phyloP scores from a whole-genome alignment of 140 eudicot species.

The Stevia rebaudiana region DNA sequence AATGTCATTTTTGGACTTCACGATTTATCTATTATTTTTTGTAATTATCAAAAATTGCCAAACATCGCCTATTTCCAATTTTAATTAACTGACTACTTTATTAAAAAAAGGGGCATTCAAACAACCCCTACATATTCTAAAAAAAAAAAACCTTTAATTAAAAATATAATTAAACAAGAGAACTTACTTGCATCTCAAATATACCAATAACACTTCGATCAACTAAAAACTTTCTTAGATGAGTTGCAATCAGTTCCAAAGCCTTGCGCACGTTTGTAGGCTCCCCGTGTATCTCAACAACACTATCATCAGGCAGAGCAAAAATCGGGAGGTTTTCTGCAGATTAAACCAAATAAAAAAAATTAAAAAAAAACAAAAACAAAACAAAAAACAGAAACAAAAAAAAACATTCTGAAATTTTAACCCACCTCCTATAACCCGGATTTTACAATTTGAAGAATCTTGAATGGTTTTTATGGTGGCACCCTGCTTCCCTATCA shows the following conservation, averaged over 20 bases:
- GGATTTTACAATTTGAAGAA: slow-evolving; percentile 62
- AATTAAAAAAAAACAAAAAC: neutral
- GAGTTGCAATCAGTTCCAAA: slow-evolving; percentile 68
- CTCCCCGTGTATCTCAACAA: slow-evolving; percentile 88
- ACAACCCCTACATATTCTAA: neutral
- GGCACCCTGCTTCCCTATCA: slow-evolving; percentile 96
- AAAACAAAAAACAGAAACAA: neutral
- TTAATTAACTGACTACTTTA: neutral
- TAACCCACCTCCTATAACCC: slow-evolving; percentile 58
- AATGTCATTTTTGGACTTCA: neutral
- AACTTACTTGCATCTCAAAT: slow-evolving; percentile 71
- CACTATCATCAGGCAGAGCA: slow-evolving; percentile 85
- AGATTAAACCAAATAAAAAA: slow-evolving; percentile 7
- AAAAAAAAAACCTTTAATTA: neutral
- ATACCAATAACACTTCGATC: slow-evolving; percentile 74
- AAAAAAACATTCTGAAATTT: neutral
- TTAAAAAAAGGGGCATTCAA: neutral
- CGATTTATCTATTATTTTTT: neutral
- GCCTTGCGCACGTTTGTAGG: slow-evolving; percentile 70
- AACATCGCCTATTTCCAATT: neutral
- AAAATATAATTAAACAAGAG: neutral
- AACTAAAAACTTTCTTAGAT: slow-evolving; percentile 86
- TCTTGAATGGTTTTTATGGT: slow-evolving; percentile 87
- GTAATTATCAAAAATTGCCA: neutral
- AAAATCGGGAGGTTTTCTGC: slow-evolving; percentile 81